These are phyloP conservation scores for Cyberlindnera mrakii DNA, from an alignment of 805 yeast genomes.

Conservation along the genomic window DNA sequence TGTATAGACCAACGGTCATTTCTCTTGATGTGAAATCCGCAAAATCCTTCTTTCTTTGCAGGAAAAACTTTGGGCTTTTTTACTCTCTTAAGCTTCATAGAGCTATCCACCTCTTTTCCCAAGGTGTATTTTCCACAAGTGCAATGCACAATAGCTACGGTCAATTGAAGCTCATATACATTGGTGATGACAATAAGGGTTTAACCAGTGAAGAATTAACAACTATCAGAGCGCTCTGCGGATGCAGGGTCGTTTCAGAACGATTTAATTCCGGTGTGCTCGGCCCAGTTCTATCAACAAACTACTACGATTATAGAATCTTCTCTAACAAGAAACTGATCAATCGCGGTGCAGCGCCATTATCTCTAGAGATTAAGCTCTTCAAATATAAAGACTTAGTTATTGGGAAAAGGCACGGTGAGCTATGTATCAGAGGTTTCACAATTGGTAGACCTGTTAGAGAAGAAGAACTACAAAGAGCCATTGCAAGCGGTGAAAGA, in stretches of 20 bases:
- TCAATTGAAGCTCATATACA: constrained; percentile 22
- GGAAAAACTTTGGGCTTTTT: neutral
- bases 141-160: constrained; percentile 29
- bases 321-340: constrained; percentile 29
- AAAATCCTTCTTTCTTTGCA: constrained; percentile 6
- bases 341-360: constrained; percentile 52
- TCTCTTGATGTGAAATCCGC: constrained; percentile 2
- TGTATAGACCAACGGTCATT: constrained; percentile 12
- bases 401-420: constrained; percentile 40
- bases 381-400: constrained; percentile 26
- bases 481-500: constrained; percentile 26
- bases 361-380: constrained; percentile 55
- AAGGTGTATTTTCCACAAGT: constrained; percentile 11
- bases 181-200: constrained; percentile 4
- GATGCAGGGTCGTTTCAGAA: constrained; percentile 49
- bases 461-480: constrained; percentile 22
- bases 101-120: constrained; percentile 18
- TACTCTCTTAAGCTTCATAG: constrained; percentile 15
- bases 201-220: constrained; percentile 29
- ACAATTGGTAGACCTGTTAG: constrained; percentile 50
- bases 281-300: constrained; percentile 57
- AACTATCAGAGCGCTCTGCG: constrained; percentile 37
- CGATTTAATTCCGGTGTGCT: constrained; percentile 36
- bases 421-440: constrained; percentile 56
- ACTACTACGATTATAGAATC: constrained; percentile 55